Evolutionary conservation across 1,284 basidiomycete genomes (phyloP).

Genomic region (Psilocybe mexicana): DNA sequence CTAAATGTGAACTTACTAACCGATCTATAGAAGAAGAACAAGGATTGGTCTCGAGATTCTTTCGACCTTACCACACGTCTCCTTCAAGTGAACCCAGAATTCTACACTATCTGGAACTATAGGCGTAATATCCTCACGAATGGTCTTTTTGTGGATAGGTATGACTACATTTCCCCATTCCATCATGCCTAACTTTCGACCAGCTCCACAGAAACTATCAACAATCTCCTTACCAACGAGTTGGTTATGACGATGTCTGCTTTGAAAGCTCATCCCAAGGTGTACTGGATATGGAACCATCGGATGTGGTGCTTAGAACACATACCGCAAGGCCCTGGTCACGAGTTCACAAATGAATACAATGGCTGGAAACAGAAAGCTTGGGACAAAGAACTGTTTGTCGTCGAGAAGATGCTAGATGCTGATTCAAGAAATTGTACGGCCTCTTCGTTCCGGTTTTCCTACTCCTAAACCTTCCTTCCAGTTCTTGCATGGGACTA

Average conservation of each 20-base stretch:
- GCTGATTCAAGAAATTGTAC: slow-evolving; percentile 88
- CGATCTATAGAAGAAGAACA: slow-evolving; percentile 58
- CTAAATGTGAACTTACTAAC: slow-evolving; percentile 1
- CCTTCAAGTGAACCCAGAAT: slow-evolving; percentile 85
- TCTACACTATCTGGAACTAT: slow-evolving; percentile 94
- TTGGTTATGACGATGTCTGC: slow-evolving; percentile 79
- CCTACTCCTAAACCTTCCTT: background rate
- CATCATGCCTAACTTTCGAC: slow-evolving; percentile 10
- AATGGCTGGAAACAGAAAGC: slow-evolving; percentile 70
- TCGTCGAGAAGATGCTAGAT: slow-evolving; percentile 90
- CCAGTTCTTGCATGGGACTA: slow-evolving; percentile 94
- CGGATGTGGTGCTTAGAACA: slow-evolving; percentile 90
- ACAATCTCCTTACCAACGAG: slow-evolving; percentile 69
- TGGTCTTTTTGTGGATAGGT: slow-evolving; percentile 75
- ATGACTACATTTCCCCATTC: slow-evolving; percentile 1
- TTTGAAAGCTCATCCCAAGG: slow-evolving; percentile 85
- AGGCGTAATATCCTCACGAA: slow-evolving; percentile 74
- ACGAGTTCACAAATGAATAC: slow-evolving; percentile 42
- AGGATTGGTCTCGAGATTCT: slow-evolving; percentile 68
- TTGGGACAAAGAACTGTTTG: slow-evolving; percentile 83
- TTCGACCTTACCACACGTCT: slow-evolving; percentile 74
- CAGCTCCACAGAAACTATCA: slow-evolving; percentile 65
- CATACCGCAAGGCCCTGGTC: slow-evolving; percentile 69
- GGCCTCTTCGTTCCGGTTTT: slow-evolving; percentile 28
- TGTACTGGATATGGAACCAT: slow-evolving; percentile 98